Evolutionary conservation across 805 yeast species (phyloP), one percentile per base, ranked within the genome.

Genomic region (Nakazawaea pomicola): DNA sequence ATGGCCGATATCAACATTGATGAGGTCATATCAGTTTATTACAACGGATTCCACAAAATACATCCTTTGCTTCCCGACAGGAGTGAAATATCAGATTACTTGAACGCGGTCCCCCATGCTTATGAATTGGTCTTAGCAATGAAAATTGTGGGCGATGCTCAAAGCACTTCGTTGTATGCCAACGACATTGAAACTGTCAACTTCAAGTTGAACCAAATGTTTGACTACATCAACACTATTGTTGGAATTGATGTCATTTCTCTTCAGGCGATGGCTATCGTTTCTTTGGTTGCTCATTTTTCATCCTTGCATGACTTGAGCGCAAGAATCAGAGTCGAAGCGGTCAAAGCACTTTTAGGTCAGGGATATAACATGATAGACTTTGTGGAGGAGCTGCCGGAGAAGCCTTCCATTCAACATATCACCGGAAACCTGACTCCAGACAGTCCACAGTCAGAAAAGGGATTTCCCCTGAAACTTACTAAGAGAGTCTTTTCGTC

Each of bases 121-220:
- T 56, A 56, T 28, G 78, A 74, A 44, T 44, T 72, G n/a, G 31
- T 74, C 5, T 55, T 63, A 1, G 64, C 71, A 1, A 71, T 74
- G 76, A 70, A 72, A 45, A 46, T 74, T 3, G 56, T 74, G 14
- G 73, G 70, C 1, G 78, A 71, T 42, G 79, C 78, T 3, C 74
- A 71, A 46, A 50, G 64, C 1, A 43, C 62, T 5, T 43, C 56
- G 1, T 49, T 55, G 24, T 70, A 64, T 41, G 49, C 69, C 4
- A 58, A 52, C 38, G 70, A 68, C 46, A 61, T 65, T 12, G 70
- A 61, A 45, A 62, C 68, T 1, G 60, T 69, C 3, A 64, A 64
- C 37, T 68, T 60, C 45, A 44, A 62, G 19, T 55, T 69, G 1
- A 51, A 53, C 17, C 61, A 64, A 31, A 52, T 66, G 3, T 40